phyloP scores from a whole-genome alignment of 192 early-diverging fungal species.

The Lunasporangiospora selenospora region DNA sequence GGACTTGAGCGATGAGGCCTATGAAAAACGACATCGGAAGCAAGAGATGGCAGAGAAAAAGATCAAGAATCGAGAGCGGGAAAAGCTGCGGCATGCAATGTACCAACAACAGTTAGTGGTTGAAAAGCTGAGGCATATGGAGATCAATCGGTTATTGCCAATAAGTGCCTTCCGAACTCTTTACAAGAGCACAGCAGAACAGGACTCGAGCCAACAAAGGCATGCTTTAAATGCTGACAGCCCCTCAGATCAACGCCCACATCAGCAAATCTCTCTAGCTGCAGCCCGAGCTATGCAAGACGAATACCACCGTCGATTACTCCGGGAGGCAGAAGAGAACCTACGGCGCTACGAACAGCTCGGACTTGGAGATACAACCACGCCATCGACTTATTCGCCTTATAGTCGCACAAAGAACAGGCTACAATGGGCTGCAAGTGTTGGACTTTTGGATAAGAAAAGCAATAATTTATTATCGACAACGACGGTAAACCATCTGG shows the following conservation, averaged over 20 bases:
- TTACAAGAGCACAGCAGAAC: slow-evolving; percentile 23
- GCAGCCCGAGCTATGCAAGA: slow-evolving; percentile 38
- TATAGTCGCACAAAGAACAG: slow-evolving; percentile 38
- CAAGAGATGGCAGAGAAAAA: slow-evolving; percentile 63
- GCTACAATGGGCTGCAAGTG: background rate
- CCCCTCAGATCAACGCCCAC: slow-evolving; percentile 14
- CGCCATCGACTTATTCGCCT: slow-evolving; percentile 12
- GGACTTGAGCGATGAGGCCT: slow-evolving; percentile 48
- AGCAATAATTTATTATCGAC: too few species aligned
- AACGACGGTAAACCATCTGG: too few species aligned
- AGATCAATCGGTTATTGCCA: slow-evolving; percentile 53
- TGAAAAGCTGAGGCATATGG: slow-evolving; percentile 55
- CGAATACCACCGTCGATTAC: slow-evolving; percentile 43
- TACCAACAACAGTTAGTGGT: slow-evolving; percentile 61
- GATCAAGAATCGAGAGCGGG: slow-evolving; percentile 62
- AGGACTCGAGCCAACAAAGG: slow-evolving; percentile 1
- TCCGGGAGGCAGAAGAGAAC: slow-evolving; percentile 56
- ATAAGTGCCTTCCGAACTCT: slow-evolving; percentile 48
- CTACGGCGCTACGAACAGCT: slow-evolving; percentile 54
- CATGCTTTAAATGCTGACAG: too few species aligned
- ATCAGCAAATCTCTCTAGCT: slow-evolving; percentile 18
- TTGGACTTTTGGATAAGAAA: background rate
- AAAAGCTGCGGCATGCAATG: slow-evolving; percentile 58
- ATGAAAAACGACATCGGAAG: slow-evolving; percentile 58
- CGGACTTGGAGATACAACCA: slow-evolving; percentile 41